Evolutionary conservation across 192 early-diverging fungal genomes (phyloP), one percentile per base, ranked within the genome.

Genomic region (Linnemannia hyalina): DNA sequence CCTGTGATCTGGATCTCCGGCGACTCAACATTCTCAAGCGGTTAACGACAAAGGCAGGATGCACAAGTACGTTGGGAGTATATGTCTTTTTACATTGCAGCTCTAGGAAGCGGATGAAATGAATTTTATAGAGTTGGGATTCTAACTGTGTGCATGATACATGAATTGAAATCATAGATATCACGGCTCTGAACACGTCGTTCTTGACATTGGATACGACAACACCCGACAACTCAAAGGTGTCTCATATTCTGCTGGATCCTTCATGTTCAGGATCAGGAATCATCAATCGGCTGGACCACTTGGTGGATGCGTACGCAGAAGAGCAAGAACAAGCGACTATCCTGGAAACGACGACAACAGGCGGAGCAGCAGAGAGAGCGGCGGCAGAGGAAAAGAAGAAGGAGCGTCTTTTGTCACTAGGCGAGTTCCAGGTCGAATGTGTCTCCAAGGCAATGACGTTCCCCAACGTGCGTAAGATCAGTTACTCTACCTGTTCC

Each of bases 401-500:
- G 42, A 86, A 91, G 16, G 91, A 92, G 26, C 93, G 97, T 23
- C 85, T 98, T 40, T 68, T 89, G 32, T 92, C 92, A 22, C 87
- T 99, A 55, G 93, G 97, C 1, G 96, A 97, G 42, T 99, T 99
- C 80, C 98, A 99, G 82, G 80, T 90, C 42, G 89, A 92, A 13
- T 92, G 94, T 10, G 88, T 99, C 15, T 77, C 95, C 76, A 98
- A 99, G 80, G 97, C 97, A 18, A 92, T 97, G 89, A 93, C 91
- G 55, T 97, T 99, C 82, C 97, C 96, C 4, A 90, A 88, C 9
- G 95, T 97, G n/a, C 93, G 96, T 72, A 92, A 92, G 76, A 91
- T 99, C 29, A 93, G 94, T 15, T 99, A 99, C 82, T 99, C 98
- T 49, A 99, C 98, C 4, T 99, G 98, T 85, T 99, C 98, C 9